Evolutionary conservation across 495 filamentous ascomycete species (phyloP), one percentile per base, ranked within the genome.

Genomic region (Penicillium robsamsonii): DNA sequence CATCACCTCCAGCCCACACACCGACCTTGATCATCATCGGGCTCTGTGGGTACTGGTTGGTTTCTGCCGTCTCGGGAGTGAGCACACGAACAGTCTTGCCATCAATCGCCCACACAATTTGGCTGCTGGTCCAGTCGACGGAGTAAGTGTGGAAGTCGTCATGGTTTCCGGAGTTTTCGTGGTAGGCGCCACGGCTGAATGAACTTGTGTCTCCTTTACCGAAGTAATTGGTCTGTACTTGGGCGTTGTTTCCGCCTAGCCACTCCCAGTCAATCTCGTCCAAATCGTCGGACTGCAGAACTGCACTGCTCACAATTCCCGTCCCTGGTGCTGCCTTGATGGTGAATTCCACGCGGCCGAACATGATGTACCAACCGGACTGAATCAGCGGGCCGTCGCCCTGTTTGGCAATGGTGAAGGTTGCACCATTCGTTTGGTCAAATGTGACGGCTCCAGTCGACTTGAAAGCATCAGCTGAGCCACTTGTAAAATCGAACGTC

Each of bases 221-320:
- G 60, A 91, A 96, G 65, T 91, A 96, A 73, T 95, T 95, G 74
- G 79, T 92, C 62, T 89, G 83, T 15, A 83, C 88, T 24, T 79
- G 66, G 43, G 73, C 76, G 41, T 71, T 67, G 61, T 90, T 83
- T 29, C 79, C 83, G 45, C 90, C 88, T 18, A 90, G 79, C 75
- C 89, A 92, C 67, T 93, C 91, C 87, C 87, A 93, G 70, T 96
- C 92, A 53, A 96, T 87, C 66, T 96, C 92, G 65, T 96, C 92
- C 18, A 95, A 77, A 60, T 89, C 85, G 60, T 95, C 91, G 31
- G 88, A 92, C 62, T 91, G 82, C 62, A 93, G 77, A 40, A 95
- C 90, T 50, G 91, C 84, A 54, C 87, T 90, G 72, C 87, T 91
- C 52, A 82, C 79, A 18, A 82, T 86, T n/a, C 85, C 85, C 2